phyloP scores from a whole-genome alignment of 2,329 filamentous ascomycete species.

The Colletotrichum sp. region DNA sequence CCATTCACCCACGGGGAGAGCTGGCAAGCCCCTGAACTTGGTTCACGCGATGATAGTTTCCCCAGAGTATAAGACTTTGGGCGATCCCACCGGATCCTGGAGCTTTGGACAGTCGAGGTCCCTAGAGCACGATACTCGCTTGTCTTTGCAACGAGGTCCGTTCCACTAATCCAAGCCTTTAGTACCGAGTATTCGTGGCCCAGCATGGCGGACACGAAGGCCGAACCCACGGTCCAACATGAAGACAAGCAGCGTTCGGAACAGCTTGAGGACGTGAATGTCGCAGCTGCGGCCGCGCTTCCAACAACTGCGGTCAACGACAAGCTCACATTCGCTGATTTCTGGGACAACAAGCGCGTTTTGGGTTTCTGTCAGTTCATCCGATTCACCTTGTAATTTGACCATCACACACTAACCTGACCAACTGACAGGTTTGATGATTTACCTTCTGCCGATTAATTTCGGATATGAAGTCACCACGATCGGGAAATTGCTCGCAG shows the following conservation, averaged over 20 bases:
- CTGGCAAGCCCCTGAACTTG: not conserved
- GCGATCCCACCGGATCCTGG: not conserved
- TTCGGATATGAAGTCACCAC: conserved; percentile 32
- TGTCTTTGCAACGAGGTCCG: not conserved
- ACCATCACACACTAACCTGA: not conserved
- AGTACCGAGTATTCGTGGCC: not conserved
- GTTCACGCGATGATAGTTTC: not conserved
- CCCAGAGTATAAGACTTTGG: not conserved
- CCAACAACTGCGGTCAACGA: not conserved
- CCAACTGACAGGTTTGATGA: not conserved
- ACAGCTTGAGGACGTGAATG: not conserved
- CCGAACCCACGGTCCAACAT: not conserved
- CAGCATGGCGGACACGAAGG: not conserved
- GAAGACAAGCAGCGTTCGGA: not conserved
- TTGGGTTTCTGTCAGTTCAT: conserved; percentile 12
- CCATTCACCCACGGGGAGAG: not conserved
- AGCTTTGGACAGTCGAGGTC: no score
- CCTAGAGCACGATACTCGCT: not conserved
- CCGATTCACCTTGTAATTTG: not conserved
- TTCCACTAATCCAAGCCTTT: not conserved
- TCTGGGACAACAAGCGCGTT: conserved; percentile 11
- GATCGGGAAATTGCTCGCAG: conserved; percentile 33
- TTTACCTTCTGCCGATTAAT: conserved; percentile 15
- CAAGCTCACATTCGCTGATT: not conserved
- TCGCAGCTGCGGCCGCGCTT: not conserved